Percentiles rank a stretch among this genome's conserved stretches.
phyloP scores from a whole-genome alignment of 2,329 filamentous ascomycete genomes.

The Aspergillus sp. region DNA sequence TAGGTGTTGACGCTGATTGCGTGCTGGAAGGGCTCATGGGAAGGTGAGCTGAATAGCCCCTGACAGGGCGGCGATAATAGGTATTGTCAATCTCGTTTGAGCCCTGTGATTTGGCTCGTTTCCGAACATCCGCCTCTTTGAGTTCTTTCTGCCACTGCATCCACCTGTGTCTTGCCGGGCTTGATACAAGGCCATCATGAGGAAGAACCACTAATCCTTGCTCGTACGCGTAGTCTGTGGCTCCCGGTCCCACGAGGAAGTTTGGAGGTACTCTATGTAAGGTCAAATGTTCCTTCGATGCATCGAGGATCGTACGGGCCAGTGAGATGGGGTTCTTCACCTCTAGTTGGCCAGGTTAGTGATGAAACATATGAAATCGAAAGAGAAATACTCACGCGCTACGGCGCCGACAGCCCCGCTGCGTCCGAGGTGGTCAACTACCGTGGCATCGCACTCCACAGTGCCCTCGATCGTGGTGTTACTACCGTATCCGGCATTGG shows the following conservation, averaged over 20 bases:
- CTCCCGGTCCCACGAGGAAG: constrained; percentile 81
- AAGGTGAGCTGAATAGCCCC: constrained; percentile 22
- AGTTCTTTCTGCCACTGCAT: constrained; percentile 74
- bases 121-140: constrained; percentile 57
- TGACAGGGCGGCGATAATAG: constrained; percentile 25
- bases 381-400: constrained; percentile 62
- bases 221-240: constrained; percentile 79
- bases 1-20: constrained; percentile 1
- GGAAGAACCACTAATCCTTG: constrained; percentile 72
- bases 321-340: constrained; percentile 90
- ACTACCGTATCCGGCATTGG: constrained; percentile 94
- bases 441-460: constrained; percentile 91
- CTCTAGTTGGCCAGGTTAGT: constrained; percentile 18
- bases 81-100: constrained; percentile 19
- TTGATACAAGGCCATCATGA: constrained; percentile 77
- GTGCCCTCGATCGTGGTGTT: constrained; percentile 87
- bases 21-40: constrained; percentile 20
- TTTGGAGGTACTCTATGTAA: constrained; percentile 90
- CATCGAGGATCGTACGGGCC: constrained; percentile 78
- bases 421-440: constrained; percentile 86
- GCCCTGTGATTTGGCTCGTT: constrained; percentile 27
- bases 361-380: background rate
- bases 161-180: constrained; percentile 75
- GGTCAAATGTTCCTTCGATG: constrained; percentile 73
- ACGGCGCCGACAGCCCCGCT: constrained; percentile 93